phyloP scores from a whole-genome alignment of 441 rosid genomes.

The Populus hybrid region DNA sequence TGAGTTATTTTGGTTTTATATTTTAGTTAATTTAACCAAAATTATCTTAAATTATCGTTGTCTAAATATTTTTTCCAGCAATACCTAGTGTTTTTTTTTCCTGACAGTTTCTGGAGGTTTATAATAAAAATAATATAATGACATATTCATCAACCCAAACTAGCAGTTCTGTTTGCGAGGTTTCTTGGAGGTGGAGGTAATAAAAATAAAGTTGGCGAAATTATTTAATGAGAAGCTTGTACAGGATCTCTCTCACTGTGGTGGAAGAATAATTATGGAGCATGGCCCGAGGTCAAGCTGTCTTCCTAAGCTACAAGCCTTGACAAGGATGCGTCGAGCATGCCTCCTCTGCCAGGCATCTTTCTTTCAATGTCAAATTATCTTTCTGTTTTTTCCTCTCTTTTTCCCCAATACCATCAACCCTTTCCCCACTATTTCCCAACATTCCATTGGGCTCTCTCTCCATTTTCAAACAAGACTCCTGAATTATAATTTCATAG shows the following conservation, averaged over 20 bases:
- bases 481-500: not conserved
- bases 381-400: not conserved
- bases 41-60: too few species aligned
- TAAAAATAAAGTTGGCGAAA: not conserved
- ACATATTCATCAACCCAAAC: too few species aligned
- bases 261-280: conserved; percentile 11
- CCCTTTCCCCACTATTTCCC: not conserved
- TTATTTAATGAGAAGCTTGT: not conserved
- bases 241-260: not conserved
- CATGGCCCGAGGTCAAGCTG: conserved; percentile 5
- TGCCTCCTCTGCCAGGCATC: conserved; percentile 9
- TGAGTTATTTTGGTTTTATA: too few species aligned
- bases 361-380: not conserved
- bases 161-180: too few species aligned
- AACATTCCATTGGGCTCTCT: not conserved
- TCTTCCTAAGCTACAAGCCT: conserved; percentile 3
- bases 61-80: too few species aligned
- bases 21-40: too few species aligned
- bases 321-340: conserved; percentile 28
- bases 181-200: too few species aligned
- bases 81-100: too few species aligned
- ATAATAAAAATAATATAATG: too few species aligned
- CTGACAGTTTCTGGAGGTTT: too few species aligned
- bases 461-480: not conserved
- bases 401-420: not conserved